These are phyloP conservation scores for Yarrowia keelungensis DNA, from an alignment of 805 yeast genomes.

Conservation along the genomic window DNA sequence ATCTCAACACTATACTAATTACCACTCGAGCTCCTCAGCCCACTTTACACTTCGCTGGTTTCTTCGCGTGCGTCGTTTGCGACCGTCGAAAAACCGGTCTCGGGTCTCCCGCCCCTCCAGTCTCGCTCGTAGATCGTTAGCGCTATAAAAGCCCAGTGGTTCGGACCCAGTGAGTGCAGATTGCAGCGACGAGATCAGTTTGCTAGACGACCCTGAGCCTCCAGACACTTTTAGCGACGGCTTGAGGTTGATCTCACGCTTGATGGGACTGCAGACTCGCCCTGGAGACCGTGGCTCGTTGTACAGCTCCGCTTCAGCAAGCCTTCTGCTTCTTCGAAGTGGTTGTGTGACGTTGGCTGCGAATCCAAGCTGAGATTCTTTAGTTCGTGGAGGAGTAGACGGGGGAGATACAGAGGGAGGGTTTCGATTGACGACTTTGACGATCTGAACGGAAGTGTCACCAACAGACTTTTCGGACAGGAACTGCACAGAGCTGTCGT, in stretches of 20 bases:
- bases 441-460: neutral
- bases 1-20: neutral
- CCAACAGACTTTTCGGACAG: neutral
- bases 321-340: neutral
- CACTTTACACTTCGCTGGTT: neutral
- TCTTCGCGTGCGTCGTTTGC: neutral
- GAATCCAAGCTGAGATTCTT: neutral
- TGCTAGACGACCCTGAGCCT: neutral
- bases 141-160: conserved; percentile 13
- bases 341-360: conserved; percentile 24
- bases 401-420: conserved; percentile 5
- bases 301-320: neutral
- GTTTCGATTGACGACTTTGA: neutral
- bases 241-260: conserved; percentile 1
- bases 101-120: conserved; percentile 5
- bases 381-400: neutral
- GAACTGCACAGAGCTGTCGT: neutral
- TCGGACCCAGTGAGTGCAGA: neutral
- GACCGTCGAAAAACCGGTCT: conserved; percentile 7
- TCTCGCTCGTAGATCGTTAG: neutral
- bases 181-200: conserved; percentile 1
- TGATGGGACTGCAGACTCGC: conserved; percentile 1
- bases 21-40: conserved; percentile 31
- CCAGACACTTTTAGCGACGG: conserved; percentile 1
- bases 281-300: conserved; percentile 15